Conservation (phyloP, 2,329 filamentous ascomycete genomes). For the Albophoma yamanashiensis region DNA sequence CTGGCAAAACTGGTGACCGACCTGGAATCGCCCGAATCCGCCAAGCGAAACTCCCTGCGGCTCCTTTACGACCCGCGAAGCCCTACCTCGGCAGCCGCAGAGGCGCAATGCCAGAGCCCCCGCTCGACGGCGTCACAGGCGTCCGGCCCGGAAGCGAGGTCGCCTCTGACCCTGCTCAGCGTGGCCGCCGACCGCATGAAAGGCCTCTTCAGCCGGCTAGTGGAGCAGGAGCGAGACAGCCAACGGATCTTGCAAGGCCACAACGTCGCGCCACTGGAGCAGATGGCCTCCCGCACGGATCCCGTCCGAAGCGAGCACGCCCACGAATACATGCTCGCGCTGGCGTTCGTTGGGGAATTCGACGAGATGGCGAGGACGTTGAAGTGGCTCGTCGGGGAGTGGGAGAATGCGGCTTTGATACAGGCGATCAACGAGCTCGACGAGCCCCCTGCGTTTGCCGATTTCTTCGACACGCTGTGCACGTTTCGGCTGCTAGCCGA, state of each 20-base stretch:
- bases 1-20: slow-evolving; percentile 9
- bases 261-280: slow-evolving; percentile 19
- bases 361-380: slow-evolving; percentile 46
- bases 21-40: slow-evolving; percentile 5
- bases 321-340: slow-evolving; percentile 51
- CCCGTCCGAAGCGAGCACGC: slow-evolving; percentile 24
- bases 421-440: slow-evolving; percentile 24
- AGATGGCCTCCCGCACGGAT: slow-evolving; percentile 21
- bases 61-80: neutral
- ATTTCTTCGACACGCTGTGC: slow-evolving; percentile 29
- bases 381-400: slow-evolving; percentile 46
- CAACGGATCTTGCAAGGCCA: slow-evolving; percentile 8
- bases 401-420: slow-evolving; percentile 21
- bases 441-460: slow-evolving; percentile 19
- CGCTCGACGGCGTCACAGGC: neutral
- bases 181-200: slow-evolving; percentile 13
- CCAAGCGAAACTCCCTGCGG: slow-evolving; percentile 1
- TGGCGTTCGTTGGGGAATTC: slow-evolving; percentile 51
- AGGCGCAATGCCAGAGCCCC: neutral
- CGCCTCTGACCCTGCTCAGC: slow-evolving; percentile 7
- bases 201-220: slow-evolving; percentile 14
- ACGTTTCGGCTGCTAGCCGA: slow-evolving; percentile 38
- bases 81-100: neutral
- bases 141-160: neutral
- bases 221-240: slow-evolving; percentile 11